Evolutionary conservation across 2,329 filamentous ascomycete genomes (phyloP).

Genomic region (Dryadomyces quercivorus): DNA sequence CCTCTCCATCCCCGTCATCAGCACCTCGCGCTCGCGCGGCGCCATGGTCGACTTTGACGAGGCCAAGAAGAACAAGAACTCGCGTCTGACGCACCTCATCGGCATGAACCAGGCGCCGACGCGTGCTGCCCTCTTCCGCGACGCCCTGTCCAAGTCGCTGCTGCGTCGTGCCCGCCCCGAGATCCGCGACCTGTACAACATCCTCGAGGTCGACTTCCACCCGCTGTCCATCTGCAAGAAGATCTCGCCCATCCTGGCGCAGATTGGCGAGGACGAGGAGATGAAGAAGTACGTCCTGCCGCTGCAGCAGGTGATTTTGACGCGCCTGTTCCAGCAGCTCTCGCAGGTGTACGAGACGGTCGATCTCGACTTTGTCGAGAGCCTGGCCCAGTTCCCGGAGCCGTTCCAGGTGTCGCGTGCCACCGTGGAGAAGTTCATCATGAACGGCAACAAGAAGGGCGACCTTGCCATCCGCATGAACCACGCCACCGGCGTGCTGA

Average conservation of each 20-base stretch:
- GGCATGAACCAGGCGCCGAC: constrained; percentile 87
- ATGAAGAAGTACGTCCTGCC: constrained; percentile 96
- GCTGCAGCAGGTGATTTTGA: constrained; percentile 96
- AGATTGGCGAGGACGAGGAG: constrained; percentile 87
- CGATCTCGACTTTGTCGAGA: constrained; percentile 83
- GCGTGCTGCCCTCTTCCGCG: constrained; percentile 83
- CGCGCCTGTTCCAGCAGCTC: constrained; percentile 94
- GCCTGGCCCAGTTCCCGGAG: constrained; percentile 89
- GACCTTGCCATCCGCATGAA: constrained; percentile 93
- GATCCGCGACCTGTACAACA: constrained; percentile 95
- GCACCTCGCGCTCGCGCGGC: constrained; percentile 89
- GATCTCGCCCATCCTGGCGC: constrained; percentile 87
- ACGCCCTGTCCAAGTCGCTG: constrained; percentile 88
- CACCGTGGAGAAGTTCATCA: constrained; percentile 99
- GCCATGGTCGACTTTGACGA: constrained; percentile 95
- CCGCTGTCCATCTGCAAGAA: constrained; percentile 98
- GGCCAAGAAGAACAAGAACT: constrained; percentile 97
- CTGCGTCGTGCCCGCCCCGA: constrained; percentile 86
- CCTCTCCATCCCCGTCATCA: constrained; percentile 97
- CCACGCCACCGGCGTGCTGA: constrained; percentile 87
- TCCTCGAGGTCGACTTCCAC: constrained; percentile 98
- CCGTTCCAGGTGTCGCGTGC: constrained; percentile 84
- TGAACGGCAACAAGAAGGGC: constrained; percentile 99
- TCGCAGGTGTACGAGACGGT: constrained; percentile 99
- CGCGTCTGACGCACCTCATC: constrained; percentile 85